Evolutionary conservation across 768 basidiomycete genomes (phyloP).

Genomic region (Gyrodon lividus): DNA sequence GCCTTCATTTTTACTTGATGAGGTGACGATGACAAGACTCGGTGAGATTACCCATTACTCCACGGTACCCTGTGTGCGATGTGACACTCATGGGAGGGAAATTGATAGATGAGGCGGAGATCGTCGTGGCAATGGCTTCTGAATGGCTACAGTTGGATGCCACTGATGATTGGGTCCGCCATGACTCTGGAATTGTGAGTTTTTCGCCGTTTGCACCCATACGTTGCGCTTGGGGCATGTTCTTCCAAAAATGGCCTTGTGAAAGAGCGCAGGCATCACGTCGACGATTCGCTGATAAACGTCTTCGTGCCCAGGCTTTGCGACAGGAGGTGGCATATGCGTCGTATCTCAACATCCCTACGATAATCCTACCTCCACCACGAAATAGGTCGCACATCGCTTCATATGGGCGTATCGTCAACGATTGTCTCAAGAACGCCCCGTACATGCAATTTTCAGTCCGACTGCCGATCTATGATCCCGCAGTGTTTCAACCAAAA

Average conservation of each 20-base stretch:
- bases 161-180: slow-evolving; percentile 88
- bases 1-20: slow-evolving; percentile 75
- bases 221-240: slow-evolving; percentile 14
- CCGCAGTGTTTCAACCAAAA: slow-evolving; percentile 51
- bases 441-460: slow-evolving; percentile 81
- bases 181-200: slow-evolving; percentile 92
- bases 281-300: slow-evolving; percentile 12
- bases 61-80: slow-evolving; percentile 10
- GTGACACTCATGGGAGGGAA: slow-evolving; percentile 15
- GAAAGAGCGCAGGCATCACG: slow-evolving; percentile 19
- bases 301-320: slow-evolving; percentile 60
- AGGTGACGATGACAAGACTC: slow-evolving; percentile 87
- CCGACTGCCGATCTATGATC: slow-evolving; percentile 80
- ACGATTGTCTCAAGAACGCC: slow-evolving; percentile 66
- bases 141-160: slow-evolving; percentile 97
- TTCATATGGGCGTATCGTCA: slow-evolving; percentile 91
- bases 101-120: slow-evolving; percentile 67
- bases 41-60: slow-evolving; percentile 39
- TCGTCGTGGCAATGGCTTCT: slow-evolving; percentile 73
- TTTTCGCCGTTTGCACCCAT: slow-evolving; percentile 8
- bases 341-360: slow-evolving; percentile 84
- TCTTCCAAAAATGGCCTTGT: slow-evolving; percentile 7
- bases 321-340: slow-evolving; percentile 92
- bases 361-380: slow-evolving; percentile 87
- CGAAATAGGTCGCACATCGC: slow-evolving; percentile 79